Base-by-base conservation (phyloP, 2,329 filamentous ascomycete species). In the Cladorrhinum sp. region DNA sequence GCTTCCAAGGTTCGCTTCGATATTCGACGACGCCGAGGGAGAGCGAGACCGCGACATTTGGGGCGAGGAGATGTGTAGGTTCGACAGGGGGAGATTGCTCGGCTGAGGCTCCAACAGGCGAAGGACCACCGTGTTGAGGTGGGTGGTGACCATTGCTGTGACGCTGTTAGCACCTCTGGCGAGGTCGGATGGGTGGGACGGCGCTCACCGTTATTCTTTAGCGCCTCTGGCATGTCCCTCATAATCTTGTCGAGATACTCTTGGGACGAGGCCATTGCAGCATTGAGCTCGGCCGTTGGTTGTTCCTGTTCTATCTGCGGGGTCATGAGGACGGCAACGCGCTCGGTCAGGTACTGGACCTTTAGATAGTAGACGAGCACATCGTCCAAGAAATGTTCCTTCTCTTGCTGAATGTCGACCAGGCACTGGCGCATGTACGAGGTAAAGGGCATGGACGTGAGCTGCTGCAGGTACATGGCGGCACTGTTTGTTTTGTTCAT, bases 341-440 rank as follows among this genome's bases (percentile, higher is more conserved):
- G 79, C 58, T 84, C 79, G 0, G 76, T 78, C 18, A 86, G 67
- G 20, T 79, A 75, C 65, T 84, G 81, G 1, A 83, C 73, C 0
- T 77, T 76, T 6, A 84, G 73, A 0, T 84, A 70, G 10, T 80
- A 74, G 0, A 81, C 73, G 1, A 84, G 72, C 1, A 76, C 73
- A 0, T 68, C 60, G 55, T 86, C 84, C 0, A 77, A 78, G 7
- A 79, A 73, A 58, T 75, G 78, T 58, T 85, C 82, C 5, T 66
- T 66, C 0, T 71, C 68, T 0, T 75, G 68, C 21, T 82, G 75
- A 0, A 86, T 69, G 2, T 79, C 73, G 2, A 70, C 71, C 3
- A 84, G 67, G 55, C 82, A 85, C 57, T 81, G 76, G 10, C 82
- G 77, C 1, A 83, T 74, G 58, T 86, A 85, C 4, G 73, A 72